Percentiles rank a stretch among this genome's conserved stretches.
These are phyloP conservation scores for Chrysanthemum makinoi DNA, from an alignment of 129 eudicot species.

Conservation along the genomic window DNA sequence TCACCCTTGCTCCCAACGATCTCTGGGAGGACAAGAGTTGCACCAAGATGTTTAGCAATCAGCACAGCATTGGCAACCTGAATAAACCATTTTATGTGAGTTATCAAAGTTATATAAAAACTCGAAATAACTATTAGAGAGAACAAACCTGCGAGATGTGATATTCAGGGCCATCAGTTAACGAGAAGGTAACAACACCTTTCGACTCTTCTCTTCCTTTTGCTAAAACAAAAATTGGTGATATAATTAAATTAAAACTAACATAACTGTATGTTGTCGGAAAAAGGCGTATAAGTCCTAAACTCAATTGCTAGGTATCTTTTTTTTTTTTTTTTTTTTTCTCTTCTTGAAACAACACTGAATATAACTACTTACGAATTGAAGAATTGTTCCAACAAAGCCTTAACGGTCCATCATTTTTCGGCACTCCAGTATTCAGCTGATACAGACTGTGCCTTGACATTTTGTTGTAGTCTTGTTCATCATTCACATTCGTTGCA, in stretches of 20 bases:
- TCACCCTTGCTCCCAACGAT: conserved; percentile 55
- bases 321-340: too few relatives aligned
- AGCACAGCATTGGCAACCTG: conserved; percentile 70
- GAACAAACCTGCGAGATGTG: conserved; percentile 65
- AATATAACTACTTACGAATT: conserved; percentile 31
- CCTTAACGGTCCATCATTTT: conserved; percentile 5
- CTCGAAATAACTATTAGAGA: not conserved
- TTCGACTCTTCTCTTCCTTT: conserved; percentile 29
- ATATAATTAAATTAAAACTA: not conserved
- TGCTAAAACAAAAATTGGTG: conserved; percentile 12
- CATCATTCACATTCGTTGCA: conserved; percentile 18
- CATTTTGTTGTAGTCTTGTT: not conserved
- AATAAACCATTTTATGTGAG: conserved; percentile 18
- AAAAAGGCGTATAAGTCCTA: not conserved
- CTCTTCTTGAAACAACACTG: not conserved
- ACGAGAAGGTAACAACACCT: conserved; percentile 53
- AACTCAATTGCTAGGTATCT: too few relatives aligned
- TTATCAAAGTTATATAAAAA: not conserved
- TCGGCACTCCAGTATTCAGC: not conserved
- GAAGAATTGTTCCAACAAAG: conserved; percentile 40
- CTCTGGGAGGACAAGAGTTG: conserved; percentile 74
- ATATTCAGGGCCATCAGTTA: conserved; percentile 67
- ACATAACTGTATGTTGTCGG: not conserved
- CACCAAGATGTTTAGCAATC: conserved; percentile 67
- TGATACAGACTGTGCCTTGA: conserved; percentile 24